Base-by-base conservation (phyloP, 2,329 filamentous ascomycete species). In the Intubia oerlemansii region DNA sequence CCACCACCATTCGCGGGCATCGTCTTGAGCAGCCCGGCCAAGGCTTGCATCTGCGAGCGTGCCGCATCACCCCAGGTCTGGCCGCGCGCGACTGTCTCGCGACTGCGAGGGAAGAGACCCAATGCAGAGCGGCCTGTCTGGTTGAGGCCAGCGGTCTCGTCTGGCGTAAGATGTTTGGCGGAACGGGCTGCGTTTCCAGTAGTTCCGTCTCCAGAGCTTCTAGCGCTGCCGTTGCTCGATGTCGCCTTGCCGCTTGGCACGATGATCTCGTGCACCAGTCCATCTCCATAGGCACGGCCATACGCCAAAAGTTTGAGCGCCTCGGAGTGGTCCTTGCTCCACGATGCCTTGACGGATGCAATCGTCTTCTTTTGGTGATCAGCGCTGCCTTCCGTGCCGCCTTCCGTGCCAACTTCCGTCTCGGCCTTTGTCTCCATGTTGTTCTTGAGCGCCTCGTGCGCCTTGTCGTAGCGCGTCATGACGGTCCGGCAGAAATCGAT, bases 221-320 rank as follows among this genome's bases (percentile, higher is more conserved):
- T n/a, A n/a, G n/a, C n/a, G n/a, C n/a, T n/a, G n/a, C n/a, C n/a
- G n/a, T n/a, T n/a, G n/a, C n/a, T n/a, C n/a, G n/a, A n/a, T n/a
- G n/a, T n/a, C n/a, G n/a, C n/a, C n/a, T n/a, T n/a, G n/a, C n/a
- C 5, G 15, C 15, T 19, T 2, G 38, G 38, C 9, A 38, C 32
- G 9, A 40, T 31, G 7, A 38, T 37, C 13, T 34, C 31, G 19
- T 32, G 35, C 18, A 36, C 34, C 8, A 40, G 27, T 4, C 33
- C 29, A 12, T 38, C 38, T 22, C 37, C 38, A 32, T 39, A 40
- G 4, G 28, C 21, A 4, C 36, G 35, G n/a, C 38, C 38, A 24
- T 36, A 40, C 3, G n/a, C 10, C 1, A 40, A 25, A 11, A 39
- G 32, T 31, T 33, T 35, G 23, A 25, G 33, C 8, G 34, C 33